These are phyloP conservation scores for Ampelomyces quisqualis DNA, from an alignment of 2,329 filamentous ascomycete genomes.

Conservation along the genomic window DNA sequence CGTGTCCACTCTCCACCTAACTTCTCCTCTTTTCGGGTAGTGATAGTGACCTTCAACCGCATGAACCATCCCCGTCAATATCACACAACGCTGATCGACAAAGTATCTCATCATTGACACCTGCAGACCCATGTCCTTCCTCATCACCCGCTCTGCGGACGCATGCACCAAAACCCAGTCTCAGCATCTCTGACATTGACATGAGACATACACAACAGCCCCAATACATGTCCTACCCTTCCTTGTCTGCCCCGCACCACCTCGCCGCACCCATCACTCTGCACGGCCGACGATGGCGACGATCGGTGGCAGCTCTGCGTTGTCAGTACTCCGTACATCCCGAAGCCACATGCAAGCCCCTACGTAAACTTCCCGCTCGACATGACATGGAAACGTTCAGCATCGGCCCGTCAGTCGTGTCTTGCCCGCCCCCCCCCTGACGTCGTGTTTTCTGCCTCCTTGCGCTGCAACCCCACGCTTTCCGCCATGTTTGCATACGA, in stretches of 20 bases:
- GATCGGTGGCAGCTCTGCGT: background rate
- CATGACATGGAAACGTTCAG: background rate
- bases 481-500: too few relatives aligned
- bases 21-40: too few relatives aligned
- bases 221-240: background rate
- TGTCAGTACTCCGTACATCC: background rate
- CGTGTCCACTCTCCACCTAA: constrained; percentile 5
- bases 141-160: background rate
- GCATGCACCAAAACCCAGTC: constrained; percentile 5
- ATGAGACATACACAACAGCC: constrained; percentile 3
- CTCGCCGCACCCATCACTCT: background rate
- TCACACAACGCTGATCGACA: background rate
- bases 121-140: background rate
- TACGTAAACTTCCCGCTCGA: background rate
- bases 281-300: background rate
- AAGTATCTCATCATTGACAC: background rate
- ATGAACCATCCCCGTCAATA: background rate
- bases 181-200: constrained; percentile 10
- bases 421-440: too few relatives aligned
- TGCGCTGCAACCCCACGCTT: too few relatives aligned
- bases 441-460: too few relatives aligned
- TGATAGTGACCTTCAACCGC: too few relatives aligned
- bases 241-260: background rate
- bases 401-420: background rate
- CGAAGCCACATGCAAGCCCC: background rate